phyloP scores from a whole-genome alignment of 2,329 filamentous ascomycete species.

The Colletotrichum magnum region DNA sequence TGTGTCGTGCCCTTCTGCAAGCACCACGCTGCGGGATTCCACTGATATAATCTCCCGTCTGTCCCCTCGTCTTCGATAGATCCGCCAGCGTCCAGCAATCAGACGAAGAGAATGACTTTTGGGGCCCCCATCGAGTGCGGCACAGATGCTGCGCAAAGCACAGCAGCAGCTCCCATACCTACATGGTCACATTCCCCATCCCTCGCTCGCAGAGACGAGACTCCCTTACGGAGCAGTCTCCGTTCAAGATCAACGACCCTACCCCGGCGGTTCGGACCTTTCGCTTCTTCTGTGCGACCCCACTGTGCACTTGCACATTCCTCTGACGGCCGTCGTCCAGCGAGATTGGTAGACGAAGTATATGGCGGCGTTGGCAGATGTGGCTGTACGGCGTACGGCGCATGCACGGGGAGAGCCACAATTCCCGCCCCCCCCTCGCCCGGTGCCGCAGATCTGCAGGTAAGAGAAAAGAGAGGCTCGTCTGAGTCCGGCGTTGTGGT shows the following conservation, averaged over 20 bases:
- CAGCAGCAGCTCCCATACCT: not conserved
- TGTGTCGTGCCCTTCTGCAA: not conserved
- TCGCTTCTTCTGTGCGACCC: constrained; percentile 12
- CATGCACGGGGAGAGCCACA: constrained; percentile 20
- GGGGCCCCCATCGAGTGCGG: constrained; percentile 6
- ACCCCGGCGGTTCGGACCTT: not conserved
- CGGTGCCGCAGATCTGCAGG: not conserved
- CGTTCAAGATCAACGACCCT: not conserved
- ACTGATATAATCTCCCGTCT: constrained; percentile 10
- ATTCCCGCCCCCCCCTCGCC: constrained; percentile 13
- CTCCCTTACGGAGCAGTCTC: constrained; percentile 1
- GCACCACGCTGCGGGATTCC: constrained; percentile 5
- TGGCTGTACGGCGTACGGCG: constrained; percentile 27
- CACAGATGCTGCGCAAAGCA: constrained; percentile 5
- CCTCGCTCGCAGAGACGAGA: not conserved
- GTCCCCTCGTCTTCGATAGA: not conserved
- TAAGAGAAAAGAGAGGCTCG: constrained; percentile 2
- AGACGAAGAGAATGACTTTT: not conserved
- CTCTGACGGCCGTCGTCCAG: not conserved
- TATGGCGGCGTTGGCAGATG: constrained; percentile 21
- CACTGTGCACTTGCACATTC: constrained; percentile 3
- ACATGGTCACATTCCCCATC: not conserved
- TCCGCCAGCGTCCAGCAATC: not conserved
- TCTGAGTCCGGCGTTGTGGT: constrained; percentile 4
- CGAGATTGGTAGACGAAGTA: not conserved